phyloP scores from a whole-genome alignment of 306 rosid species.

The Mimosa pudica region DNA sequence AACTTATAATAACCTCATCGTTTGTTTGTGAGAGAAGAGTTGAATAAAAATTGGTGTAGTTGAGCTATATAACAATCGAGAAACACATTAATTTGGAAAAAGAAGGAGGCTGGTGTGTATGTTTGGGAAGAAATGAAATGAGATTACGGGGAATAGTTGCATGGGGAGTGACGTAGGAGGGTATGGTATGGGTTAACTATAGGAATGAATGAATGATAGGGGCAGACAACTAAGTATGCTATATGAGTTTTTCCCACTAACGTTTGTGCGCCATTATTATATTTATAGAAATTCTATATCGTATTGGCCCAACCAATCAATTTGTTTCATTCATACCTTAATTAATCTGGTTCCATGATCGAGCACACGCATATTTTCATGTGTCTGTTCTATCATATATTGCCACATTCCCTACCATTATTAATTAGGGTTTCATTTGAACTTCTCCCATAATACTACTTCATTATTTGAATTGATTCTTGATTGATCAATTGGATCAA shows the following conservation, averaged over 20 bases:
- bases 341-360: not conserved
- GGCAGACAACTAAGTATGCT: conserved; percentile 82
- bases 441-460: not conserved
- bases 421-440: not conserved
- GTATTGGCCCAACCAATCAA: conserved; percentile 46
- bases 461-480: too few relatives aligned
- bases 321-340: not conserved
- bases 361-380: not conserved
- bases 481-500: not conserved
- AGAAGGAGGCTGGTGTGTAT: not conserved
- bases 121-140: not conserved
- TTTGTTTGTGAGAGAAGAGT: too few relatives aligned
- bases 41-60: too few relatives aligned
- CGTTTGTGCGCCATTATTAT: conserved; percentile 80
- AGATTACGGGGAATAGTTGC: not conserved
- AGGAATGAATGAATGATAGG: not conserved
- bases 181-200: not conserved
- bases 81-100: not conserved
- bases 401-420: not conserved
- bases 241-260: conserved; percentile 85
- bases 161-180: not conserved
- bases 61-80: not conserved
- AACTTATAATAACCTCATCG: not conserved
- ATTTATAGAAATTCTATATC: conserved; percentile 12
- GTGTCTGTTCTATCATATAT: not conserved